Evolutionary conservation across 2,329 filamentous ascomycete genomes (phyloP).

Genomic region (Epichloe hybrida): DNA sequence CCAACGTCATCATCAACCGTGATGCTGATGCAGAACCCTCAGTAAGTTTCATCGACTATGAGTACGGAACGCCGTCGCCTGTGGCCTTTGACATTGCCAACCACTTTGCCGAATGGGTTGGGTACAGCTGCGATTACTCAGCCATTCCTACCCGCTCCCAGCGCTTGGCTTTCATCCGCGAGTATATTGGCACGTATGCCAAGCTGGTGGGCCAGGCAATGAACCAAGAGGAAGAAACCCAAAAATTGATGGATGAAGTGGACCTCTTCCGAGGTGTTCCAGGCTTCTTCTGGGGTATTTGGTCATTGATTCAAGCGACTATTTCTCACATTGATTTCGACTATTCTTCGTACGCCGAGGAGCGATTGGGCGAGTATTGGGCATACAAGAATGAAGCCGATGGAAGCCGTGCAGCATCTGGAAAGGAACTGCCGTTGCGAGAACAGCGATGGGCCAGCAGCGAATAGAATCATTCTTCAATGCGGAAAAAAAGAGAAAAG

Average conservation of each 20-base stretch:
- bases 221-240: slow-evolving; percentile 48
- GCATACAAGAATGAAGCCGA: slow-evolving; percentile 70
- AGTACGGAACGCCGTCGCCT: slow-evolving; percentile 88
- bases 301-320: slow-evolving; percentile 85
- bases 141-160: slow-evolving; percentile 67
- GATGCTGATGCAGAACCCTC: slow-evolving; percentile 22
- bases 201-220: slow-evolving; percentile 29
- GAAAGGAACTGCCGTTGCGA: slow-evolving; percentile 54
- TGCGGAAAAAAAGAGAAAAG: not conserved
- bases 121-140: slow-evolving; percentile 85
- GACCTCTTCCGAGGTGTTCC: slow-evolving; percentile 81
- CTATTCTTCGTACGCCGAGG: slow-evolving; percentile 82
- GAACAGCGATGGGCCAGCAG: slow-evolving; percentile 62
- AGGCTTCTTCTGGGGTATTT: slow-evolving; percentile 86
- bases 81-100: slow-evolving; percentile 95
- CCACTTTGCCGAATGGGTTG: slow-evolving; percentile 97
- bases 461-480: slow-evolving; percentile 5
- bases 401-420: slow-evolving; percentile 39
- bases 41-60: slow-evolving; percentile 86
- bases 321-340: slow-evolving; percentile 97
- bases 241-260: slow-evolving; percentile 63
- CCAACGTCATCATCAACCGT: slow-evolving; percentile 77
- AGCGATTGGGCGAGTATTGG: slow-evolving; percentile 80
- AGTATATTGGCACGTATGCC: slow-evolving; percentile 70
- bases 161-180: slow-evolving; percentile 65